phyloP scores from a whole-genome alignment of 78 protist genomes.

The Dictyostelium brefeldianum region DNA sequence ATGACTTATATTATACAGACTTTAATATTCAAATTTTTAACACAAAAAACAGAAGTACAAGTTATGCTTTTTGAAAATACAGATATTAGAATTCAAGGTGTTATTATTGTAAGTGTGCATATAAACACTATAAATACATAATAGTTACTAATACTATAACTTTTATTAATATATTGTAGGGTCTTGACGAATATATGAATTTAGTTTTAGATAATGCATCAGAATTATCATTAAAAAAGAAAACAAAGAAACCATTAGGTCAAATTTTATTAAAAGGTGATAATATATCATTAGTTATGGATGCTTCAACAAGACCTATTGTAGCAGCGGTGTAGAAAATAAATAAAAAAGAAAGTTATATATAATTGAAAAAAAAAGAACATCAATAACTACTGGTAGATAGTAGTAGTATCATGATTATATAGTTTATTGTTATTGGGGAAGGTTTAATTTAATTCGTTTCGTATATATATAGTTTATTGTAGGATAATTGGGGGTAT shows the following conservation, averaged over 20 bases:
- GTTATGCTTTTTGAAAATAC: slow-evolving; percentile 91
- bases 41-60: slow-evolving; percentile 90
- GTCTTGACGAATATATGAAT: slow-evolving; percentile 98
- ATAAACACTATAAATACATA: not conserved
- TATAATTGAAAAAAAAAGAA: not conserved
- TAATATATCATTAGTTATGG: slow-evolving; percentile 91
- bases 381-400: not conserved
- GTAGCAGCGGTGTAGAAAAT: not conserved
- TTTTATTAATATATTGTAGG: slow-evolving; percentile 73
- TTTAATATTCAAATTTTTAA: slow-evolving; percentile 28
- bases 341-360: not conserved
- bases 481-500: too few relatives aligned
- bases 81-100: slow-evolving; percentile 92
- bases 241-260: slow-evolving; percentile 89
- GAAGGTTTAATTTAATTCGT: too few relatives aligned
- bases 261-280: slow-evolving; percentile 96
- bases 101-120: slow-evolving; percentile 90
- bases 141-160: not conserved
- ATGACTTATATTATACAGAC: not conserved
- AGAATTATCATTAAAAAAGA: slow-evolving; percentile 92
- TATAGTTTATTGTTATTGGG: not conserved
- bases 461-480: not conserved
- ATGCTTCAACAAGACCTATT: slow-evolving; percentile 43
- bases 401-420: not conserved
- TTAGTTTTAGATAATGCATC: slow-evolving; percentile 96